Evolutionary conservation across 73 alveolate genomes (phyloP), one percentile per base, ranked within the genome.

Genomic region (Tetrahymena malaccensis): DNA sequence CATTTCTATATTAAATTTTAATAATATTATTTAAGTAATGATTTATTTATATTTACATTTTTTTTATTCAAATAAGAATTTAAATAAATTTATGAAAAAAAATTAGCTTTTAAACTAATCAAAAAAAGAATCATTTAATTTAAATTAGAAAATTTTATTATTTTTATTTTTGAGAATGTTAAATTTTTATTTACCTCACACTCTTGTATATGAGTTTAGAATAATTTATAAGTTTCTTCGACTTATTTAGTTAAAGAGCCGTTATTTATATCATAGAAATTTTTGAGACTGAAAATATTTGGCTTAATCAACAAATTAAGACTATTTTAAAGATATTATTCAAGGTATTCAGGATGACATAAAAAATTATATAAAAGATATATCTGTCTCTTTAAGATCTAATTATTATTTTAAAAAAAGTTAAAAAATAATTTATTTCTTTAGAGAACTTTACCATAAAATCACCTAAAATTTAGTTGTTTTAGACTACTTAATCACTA

Each of bases 231-330:
- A 85, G 93, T 85, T 25, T 94, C 97, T 56, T 85, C 50, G n/a
- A 95, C 50, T 17, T 85, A 43, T 95, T 95, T 95, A 0, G 95
- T 7, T 40, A 95, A 43, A 40, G 95, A 70, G 43, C 97, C 97
- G 89, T 95, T 95, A 55, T 95, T 85, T 2, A 95, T 95, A 37
- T 95, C 97, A 95, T 95, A 95, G 93, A 95, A 95, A 43, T 95
- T 94, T 33, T 95, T 95, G 34, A 95, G 95, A 50, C 95, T 85
- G 43, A 95, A 95, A 8, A 93, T 83, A 93, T 95, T 95, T 34
- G 94, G 84, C 27, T 95, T 95, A 50, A 95, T 37, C 25, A 94
- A 85, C 12, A 95, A 70, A n/a, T 95, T 95, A 85, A 95, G 70
- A 43, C 85, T 85, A 15, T 43, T 85, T 31, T 85, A 84, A 19